Evolutionary conservation across 2,329 filamentous ascomycete genomes (phyloP).

Genomic region (Ascochyta clinopodiicola): DNA sequence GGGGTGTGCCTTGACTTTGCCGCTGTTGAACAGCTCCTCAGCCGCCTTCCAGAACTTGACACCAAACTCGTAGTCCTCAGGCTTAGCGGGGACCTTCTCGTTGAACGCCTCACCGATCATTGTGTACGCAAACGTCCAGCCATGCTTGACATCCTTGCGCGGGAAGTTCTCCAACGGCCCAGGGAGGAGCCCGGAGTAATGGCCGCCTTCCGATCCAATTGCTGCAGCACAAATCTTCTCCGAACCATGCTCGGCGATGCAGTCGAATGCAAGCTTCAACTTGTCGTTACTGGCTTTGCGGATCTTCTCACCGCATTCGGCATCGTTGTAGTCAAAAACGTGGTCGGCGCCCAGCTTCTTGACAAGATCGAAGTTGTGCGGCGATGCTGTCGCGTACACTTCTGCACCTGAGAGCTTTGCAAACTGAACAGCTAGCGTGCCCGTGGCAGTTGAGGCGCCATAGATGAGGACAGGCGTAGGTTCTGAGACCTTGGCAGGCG

Average conservation of each 20-base stretch:
- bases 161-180: slow-evolving; percentile 40
- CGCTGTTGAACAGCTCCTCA: slow-evolving; percentile 33
- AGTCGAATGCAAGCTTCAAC: slow-evolving; percentile 58
- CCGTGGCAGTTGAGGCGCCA: slow-evolving; percentile 60
- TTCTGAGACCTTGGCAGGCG: slow-evolving; percentile 51
- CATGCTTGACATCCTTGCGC: slow-evolving; percentile 54
- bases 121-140: slow-evolving; percentile 53
- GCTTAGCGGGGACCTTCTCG: slow-evolving; percentile 37
- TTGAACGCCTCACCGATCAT: slow-evolving; percentile 49
- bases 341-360: slow-evolving; percentile 56
- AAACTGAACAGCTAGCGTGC: slow-evolving; percentile 58
- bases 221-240: slow-evolving; percentile 29
- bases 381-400: slow-evolving; percentile 57
- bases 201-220: slow-evolving; percentile 29
- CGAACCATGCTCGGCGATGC: slow-evolving; percentile 45
- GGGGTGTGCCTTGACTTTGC: slow-evolving; percentile 44
- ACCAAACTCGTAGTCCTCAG: slow-evolving; percentile 39
- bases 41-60: slow-evolving; percentile 33
- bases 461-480: slow-evolving; percentile 56
- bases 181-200: slow-evolving; percentile 27
- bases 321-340: slow-evolving; percentile 59
- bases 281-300: slow-evolving; percentile 53
- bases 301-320: slow-evolving; percentile 56
- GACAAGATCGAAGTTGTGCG: slow-evolving; percentile 57
- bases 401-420: slow-evolving; percentile 54